Conservation (phyloP, 345 rosid genomes). For the Ailanthus altissimus region DNA sequence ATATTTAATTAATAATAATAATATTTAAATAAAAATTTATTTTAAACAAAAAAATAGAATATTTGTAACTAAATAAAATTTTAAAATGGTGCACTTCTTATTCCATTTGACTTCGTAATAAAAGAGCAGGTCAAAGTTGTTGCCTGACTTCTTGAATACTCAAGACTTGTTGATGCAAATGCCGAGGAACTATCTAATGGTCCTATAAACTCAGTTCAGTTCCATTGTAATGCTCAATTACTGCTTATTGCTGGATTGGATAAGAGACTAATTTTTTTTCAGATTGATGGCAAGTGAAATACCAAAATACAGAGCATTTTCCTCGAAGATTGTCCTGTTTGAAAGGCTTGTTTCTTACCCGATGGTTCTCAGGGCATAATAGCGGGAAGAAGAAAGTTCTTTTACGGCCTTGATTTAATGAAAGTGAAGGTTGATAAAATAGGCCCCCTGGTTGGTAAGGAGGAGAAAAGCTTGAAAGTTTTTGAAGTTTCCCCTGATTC, state of each 20-base stretch:
- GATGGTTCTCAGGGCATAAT: conserved; percentile 91
- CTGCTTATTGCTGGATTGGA: conserved; percentile 83
- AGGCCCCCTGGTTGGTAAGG: conserved; percentile 91
- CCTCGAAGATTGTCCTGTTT: conserved; percentile 82
- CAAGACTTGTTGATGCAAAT: conserved; percentile 84
- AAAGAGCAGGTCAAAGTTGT: conserved; percentile 47
- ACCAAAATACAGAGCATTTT: conserved; percentile 82
- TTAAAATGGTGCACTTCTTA: too few species aligned
- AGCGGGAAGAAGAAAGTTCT: conserved; percentile 89
- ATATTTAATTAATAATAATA: too few species aligned
- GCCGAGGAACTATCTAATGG: conserved; percentile 69
- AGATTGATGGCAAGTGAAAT: conserved; percentile 93
- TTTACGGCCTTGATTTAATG: conserved; percentile 86
- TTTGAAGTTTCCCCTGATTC: conserved; percentile 92
- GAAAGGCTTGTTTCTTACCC: conserved; percentile 79
- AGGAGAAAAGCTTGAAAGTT: conserved; percentile 90
- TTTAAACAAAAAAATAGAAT: too few species aligned
- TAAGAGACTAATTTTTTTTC: conserved; percentile 69
- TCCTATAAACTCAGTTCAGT: conserved; percentile 79
- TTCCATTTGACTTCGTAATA: too few species aligned
- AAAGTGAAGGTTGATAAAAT: conserved; percentile 75
- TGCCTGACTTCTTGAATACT: conserved; percentile 75
- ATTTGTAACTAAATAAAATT: too few species aligned
- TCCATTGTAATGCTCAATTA: conserved; percentile 85
- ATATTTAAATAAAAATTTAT: too few species aligned